Conservation (phyloP, 1,284 basidiomycete species). For the Malassezia caprae region DNA sequence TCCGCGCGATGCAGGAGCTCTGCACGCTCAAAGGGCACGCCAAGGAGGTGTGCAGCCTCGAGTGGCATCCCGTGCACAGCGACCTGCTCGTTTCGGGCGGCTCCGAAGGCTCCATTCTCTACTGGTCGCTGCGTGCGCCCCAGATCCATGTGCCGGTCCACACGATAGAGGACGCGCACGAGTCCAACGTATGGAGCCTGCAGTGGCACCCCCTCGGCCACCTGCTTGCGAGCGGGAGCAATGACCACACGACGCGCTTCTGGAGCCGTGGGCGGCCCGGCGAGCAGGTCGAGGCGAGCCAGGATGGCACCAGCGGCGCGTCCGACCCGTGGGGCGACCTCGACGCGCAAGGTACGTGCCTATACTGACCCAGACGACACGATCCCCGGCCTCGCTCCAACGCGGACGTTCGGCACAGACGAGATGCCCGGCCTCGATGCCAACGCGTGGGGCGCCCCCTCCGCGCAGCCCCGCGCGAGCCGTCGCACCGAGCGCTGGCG, state of each 20-base stretch:
- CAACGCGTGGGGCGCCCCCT: not conserved
- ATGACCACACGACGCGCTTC: conserved; percentile 95
- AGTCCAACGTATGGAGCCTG: conserved; percentile 91
- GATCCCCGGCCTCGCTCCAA: not conserved
- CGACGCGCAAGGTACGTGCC: not conserved
- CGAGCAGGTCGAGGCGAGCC: conserved; percentile 9
- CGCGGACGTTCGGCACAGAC: not conserved
- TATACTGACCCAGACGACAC: not conserved
- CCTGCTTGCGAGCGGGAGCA: conserved; percentile 78
- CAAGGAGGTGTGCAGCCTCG: conserved; percentile 89
- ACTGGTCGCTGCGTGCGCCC: conserved; percentile 65
- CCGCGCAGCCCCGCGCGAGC: not conserved
- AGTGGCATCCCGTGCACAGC: conserved; percentile 91
- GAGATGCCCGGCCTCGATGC: conserved; percentile 12
- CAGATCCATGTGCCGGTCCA: conserved; percentile 57
- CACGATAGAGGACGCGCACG: conserved; percentile 80
- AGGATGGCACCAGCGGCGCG: not conserved
- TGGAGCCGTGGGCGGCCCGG: conserved; percentile 82
- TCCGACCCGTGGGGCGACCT: not conserved
- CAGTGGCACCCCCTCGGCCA: conserved; percentile 93
- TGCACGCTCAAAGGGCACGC: conserved; percentile 83
- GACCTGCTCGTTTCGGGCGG: conserved; percentile 79
- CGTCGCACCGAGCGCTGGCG: conserved; percentile 7
- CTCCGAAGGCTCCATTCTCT: conserved; percentile 78
- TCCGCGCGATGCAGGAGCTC: conserved; percentile 91